Percentiles rank a stretch among this genome's conserved stretches.
phyloP scores from a whole-genome alignment of 2,329 filamentous ascomycete genomes.

The Exophiala calicioides region DNA sequence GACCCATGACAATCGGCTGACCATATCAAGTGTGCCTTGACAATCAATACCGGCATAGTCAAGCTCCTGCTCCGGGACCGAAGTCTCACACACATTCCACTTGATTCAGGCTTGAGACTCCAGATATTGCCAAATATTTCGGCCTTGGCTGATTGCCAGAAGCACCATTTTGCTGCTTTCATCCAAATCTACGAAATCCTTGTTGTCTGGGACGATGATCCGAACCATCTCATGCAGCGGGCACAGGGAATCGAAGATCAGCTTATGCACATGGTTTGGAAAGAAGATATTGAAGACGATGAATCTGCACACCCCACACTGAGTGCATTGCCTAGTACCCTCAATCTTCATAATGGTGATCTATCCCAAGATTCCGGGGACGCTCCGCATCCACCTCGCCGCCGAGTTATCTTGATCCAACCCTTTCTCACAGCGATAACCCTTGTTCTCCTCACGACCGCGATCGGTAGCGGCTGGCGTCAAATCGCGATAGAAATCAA shows the following conservation, averaged over 20 bases:
- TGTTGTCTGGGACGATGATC: slow-evolving; percentile 66
- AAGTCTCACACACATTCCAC: slow-evolving; percentile 57
- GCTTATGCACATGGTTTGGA: slow-evolving; percentile 37
- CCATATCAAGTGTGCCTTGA: slow-evolving; percentile 61
- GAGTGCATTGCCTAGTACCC: slow-evolving; percentile 23
- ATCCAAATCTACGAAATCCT: slow-evolving; percentile 58
- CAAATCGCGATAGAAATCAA: slow-evolving; percentile 56
- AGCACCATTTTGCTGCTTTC: slow-evolving; percentile 68
- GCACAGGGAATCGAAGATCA: slow-evolving; percentile 54
- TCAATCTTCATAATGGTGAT: slow-evolving; percentile 13
- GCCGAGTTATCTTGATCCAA: slow-evolving; percentile 58
- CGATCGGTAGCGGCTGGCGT: slow-evolving; percentile 60
- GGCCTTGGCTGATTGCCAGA: slow-evolving; percentile 60
- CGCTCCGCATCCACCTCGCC: slow-evolving; percentile 43
- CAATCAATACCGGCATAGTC: slow-evolving; percentile 65
- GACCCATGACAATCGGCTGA: not conserved
- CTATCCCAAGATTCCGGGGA: slow-evolving; percentile 38
- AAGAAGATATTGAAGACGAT: slow-evolving; percentile 44
- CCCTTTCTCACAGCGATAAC: slow-evolving; percentile 56
- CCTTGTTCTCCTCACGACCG: slow-evolving; percentile 53
- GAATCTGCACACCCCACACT: slow-evolving; percentile 36
- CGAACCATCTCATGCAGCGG: slow-evolving; percentile 56
- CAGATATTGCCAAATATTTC: slow-evolving; percentile 63
- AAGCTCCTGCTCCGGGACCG: slow-evolving; percentile 58
- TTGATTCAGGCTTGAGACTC: slow-evolving; percentile 59